Conservation (phyloP, 2,329 filamentous ascomycete genomes). For the Decorospora gaudefroyi region DNA sequence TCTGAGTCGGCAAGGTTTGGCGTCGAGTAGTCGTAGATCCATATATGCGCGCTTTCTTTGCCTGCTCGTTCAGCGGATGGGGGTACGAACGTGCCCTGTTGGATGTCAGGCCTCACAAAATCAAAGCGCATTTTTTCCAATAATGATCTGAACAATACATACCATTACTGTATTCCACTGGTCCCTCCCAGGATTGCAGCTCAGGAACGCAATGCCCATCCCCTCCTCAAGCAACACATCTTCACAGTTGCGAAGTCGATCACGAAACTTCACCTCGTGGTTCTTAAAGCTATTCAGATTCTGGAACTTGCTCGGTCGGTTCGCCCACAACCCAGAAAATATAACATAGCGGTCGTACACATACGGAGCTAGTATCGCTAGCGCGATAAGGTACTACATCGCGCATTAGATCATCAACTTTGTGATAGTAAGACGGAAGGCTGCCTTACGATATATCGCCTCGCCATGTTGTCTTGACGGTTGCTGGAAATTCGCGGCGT, state of each 20-base stretch:
- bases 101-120: neutral
- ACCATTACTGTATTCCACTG: constrained; percentile 55
- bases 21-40: constrained; percentile 47
- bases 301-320: constrained; percentile 28
- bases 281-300: constrained; percentile 30
- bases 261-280: constrained; percentile 42
- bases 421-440: neutral
- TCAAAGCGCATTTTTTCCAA: neutral
- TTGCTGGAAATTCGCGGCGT: neutral
- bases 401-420: neutral
- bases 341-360: constrained; percentile 36
- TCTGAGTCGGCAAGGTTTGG: constrained; percentile 19
- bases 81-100: constrained; percentile 38
- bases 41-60: constrained; percentile 40
- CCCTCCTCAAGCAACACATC: constrained; percentile 49
- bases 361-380: constrained; percentile 27
- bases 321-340: constrained; percentile 24
- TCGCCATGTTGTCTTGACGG: constrained; percentile 1
- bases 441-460: constrained; percentile 4
- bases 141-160: constrained; percentile 7
- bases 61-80: constrained; percentile 12
- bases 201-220: constrained; percentile 48
- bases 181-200: constrained; percentile 52
- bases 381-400: constrained; percentile 16
- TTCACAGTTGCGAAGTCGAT: constrained; percentile 51